Evolutionary conservation across 1,284 basidiomycete genomes (phyloP).

Genomic region (Phellinidium pouzarii): DNA sequence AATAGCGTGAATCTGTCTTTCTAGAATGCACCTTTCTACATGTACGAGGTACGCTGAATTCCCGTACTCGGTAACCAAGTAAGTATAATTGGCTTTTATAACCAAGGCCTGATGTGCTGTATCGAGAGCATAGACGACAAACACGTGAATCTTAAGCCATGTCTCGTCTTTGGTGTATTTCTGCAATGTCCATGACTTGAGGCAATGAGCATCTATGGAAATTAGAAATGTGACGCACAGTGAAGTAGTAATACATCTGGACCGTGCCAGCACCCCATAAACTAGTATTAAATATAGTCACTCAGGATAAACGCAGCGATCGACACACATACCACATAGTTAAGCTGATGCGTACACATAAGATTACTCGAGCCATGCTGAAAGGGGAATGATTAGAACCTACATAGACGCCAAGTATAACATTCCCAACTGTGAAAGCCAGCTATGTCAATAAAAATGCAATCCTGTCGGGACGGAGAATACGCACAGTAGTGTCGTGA

Average conservation of each 20-base stretch:
- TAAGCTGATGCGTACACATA: slow-evolving; percentile 2
- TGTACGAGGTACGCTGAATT: slow-evolving; percentile 1
- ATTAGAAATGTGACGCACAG: neutral
- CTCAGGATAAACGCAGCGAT: neutral
- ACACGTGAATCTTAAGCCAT: slow-evolving; percentile 10
- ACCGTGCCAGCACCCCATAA: slow-evolving; percentile 16
- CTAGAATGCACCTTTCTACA: neutral
- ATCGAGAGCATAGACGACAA: slow-evolving; percentile 13
- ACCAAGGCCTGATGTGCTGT: slow-evolving; percentile 10
- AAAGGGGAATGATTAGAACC: neutral
- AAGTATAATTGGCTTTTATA: neutral
- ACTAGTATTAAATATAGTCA: neutral
- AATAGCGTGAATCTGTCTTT: neutral
- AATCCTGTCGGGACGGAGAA: too few species aligned
- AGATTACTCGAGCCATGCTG: neutral
- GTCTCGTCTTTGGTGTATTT: slow-evolving; percentile 6
- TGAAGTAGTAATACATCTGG: slow-evolving; percentile 17
- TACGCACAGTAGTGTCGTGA: too few species aligned
- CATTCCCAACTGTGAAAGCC: slow-evolving; percentile 14
- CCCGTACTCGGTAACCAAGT: slow-evolving; percentile 12
- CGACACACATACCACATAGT: slow-evolving; percentile 14
- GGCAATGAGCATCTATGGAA: neutral
- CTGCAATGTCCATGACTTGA: neutral
- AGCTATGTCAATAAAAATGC: too few species aligned
- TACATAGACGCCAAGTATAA: slow-evolving; percentile 14